These are phyloP conservation scores for Arthroderma sp. DNA, from an alignment of 2,329 filamentous ascomycete genomes.

Conservation along the genomic window DNA sequence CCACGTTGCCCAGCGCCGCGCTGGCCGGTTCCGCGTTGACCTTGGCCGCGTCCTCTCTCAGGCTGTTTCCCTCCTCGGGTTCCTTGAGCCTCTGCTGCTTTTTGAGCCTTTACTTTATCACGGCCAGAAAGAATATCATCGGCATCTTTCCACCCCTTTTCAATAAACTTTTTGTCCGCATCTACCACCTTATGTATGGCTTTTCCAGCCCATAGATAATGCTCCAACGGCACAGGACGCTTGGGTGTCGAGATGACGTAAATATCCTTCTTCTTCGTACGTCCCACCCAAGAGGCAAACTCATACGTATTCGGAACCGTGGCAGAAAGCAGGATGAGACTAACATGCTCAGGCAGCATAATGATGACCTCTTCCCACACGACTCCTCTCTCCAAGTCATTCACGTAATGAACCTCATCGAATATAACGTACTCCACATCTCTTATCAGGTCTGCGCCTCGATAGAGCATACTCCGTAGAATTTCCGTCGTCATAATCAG, in stretches of 20 bases:
- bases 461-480: slow-evolving; percentile 92
- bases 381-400: slow-evolving; percentile 87
- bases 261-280: slow-evolving; percentile 97
- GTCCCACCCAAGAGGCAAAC: slow-evolving; percentile 95
- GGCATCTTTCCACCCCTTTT: slow-evolving; percentile 89
- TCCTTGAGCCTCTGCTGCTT: slow-evolving; percentile 37
- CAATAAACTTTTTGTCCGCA: slow-evolving; percentile 78
- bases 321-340: slow-evolving; percentile 84
- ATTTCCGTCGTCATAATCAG: slow-evolving; percentile 99
- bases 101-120: slow-evolving; percentile 56
- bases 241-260: slow-evolving; percentile 98
- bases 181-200: slow-evolving; percentile 90
- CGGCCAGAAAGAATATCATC: slow-evolving; percentile 70
- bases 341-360: slow-evolving; percentile 95
- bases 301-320: slow-evolving; percentile 97
- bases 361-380: slow-evolving; percentile 99
- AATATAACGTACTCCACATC: slow-evolving; percentile 99
- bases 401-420: slow-evolving; percentile 97
- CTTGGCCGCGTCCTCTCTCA: slow-evolving; percentile 14
- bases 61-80: slow-evolving; percentile 44
- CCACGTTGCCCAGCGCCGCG: slow-evolving; percentile 34
- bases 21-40: slow-evolving; percentile 16
- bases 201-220: slow-evolving; percentile 92
- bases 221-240: slow-evolving; percentile 83
- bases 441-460: slow-evolving; percentile 86